phyloP scores from a whole-genome alignment of 495 filamentous ascomycete genomes.

The Hypoxylon perforatum region DNA sequence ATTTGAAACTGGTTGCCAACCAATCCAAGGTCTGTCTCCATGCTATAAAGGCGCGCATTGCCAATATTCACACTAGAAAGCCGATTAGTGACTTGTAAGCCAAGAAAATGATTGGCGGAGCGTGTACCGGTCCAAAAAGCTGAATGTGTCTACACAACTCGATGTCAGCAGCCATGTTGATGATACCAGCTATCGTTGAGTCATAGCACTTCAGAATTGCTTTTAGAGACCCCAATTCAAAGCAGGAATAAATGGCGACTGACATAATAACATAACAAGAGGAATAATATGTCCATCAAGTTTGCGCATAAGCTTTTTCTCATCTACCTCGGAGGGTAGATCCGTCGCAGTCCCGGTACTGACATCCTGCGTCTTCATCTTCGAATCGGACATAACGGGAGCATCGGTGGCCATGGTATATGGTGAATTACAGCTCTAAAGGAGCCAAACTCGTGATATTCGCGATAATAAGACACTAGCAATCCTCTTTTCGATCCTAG shows the following conservation, averaged over 20 bases:
- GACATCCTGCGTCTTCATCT: conserved; percentile 23
- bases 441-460: not conserved
- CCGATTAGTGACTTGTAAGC: not conserved
- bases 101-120: not conserved
- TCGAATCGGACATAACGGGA: conserved; percentile 33
- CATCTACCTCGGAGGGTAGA: conserved; percentile 33
- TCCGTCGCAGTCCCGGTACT: conserved; percentile 18
- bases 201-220: not conserved
- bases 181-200: not conserved
- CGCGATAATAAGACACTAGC: conserved; percentile 2
- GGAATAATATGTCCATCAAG: conserved; percentile 52
- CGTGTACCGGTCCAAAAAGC: conserved; percentile 53
- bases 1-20: conserved; percentile 73
- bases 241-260: conserved; percentile 15
- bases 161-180: conserved; percentile 14
- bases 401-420: conserved; percentile 16
- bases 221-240: not conserved
- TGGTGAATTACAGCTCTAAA: not conserved
- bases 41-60: conserved; percentile 74
- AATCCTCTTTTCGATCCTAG: not conserved
- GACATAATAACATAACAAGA: conserved; percentile 51
- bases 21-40: conserved; percentile 74
- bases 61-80: conserved; percentile 75
- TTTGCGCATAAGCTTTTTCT: conserved; percentile 53
- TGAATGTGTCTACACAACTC: conserved; percentile 47